phyloP scores from a whole-genome alignment of 2,329 filamentous ascomycete species.

The Setomelanomma holmii region DNA sequence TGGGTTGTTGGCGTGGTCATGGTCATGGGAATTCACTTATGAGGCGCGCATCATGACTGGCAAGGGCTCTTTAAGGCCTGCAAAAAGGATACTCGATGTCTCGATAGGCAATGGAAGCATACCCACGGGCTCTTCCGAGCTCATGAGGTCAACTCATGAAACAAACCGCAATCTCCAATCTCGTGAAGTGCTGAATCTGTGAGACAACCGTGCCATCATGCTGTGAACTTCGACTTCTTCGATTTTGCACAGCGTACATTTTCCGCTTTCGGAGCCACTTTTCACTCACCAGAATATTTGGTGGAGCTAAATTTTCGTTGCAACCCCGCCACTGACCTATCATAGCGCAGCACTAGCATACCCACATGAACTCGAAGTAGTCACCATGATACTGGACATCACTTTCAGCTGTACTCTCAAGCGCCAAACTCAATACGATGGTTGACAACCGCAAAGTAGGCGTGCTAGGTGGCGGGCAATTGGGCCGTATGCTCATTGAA shows the following conservation, averaged over 20 bases:
- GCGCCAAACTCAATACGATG: constrained; percentile 23
- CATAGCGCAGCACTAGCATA: constrained; percentile 14
- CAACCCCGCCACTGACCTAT: constrained; percentile 31
- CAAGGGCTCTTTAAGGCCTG: constrained; percentile 39
- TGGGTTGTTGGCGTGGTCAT: constrained; percentile 48
- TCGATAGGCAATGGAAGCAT: constrained; percentile 43
- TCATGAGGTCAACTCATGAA: constrained; percentile 42
- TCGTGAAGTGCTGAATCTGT: background rate
- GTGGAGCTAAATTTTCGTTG: constrained; percentile 31
- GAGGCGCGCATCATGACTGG: constrained; percentile 48
- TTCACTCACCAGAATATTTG: constrained; percentile 11
- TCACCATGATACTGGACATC: constrained; percentile 21
- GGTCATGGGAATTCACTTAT: constrained; percentile 44
- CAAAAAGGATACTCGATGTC: constrained; percentile 49
- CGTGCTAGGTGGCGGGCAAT: constrained; percentile 57
- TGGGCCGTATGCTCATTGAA: constrained; percentile 94
- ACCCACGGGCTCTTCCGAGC: constrained; percentile 41
- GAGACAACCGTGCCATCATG: background rate
- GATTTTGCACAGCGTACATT: background rate
- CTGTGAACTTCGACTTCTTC: background rate
- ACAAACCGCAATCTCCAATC: background rate
- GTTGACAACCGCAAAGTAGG: constrained; percentile 44
- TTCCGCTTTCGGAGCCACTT: constrained; percentile 4
- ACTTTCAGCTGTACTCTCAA: constrained; percentile 4
- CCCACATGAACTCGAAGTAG: constrained; percentile 25